Base-by-base conservation (phyloP, 2,329 filamentous ascomycete genomes). In the Sporothrix curviconia region DNA sequence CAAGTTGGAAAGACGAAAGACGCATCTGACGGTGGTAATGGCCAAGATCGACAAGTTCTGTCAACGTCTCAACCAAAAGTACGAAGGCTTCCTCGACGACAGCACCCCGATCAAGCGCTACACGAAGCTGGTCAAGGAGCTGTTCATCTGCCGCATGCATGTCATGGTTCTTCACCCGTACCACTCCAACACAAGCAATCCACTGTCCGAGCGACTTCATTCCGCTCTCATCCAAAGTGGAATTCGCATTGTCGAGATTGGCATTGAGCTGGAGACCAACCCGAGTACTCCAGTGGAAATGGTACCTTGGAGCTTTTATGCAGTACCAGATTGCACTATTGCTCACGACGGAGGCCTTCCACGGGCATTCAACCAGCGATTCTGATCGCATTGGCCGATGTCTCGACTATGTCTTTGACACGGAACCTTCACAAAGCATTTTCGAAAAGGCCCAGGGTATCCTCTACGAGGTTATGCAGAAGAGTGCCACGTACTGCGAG, bases 301-400 rank as follows among this genome's bases (percentile, higher is more conserved):
- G 88, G 88, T 90, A 90, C 63, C 66, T 74, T 12, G 85, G 86
- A 4, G 85, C 87, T 6, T 81, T 87, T 61, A 84, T 88, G 60
- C 87, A 90, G 66, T 89, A 85, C 67, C 87, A 90, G 65, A 78
- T 80, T 4, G 85, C 86, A 0, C 75, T 91, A 32, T 75, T 91
- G 1, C 73, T 92, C 22, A 76, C 89, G 7, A 79, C 82, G 22
- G 86, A 91, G 66, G 72, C 89, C 4, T 86, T 83, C 66, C 78
- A 79, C 76, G 78, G 40, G 80, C 83, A 0, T 72, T 78, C 55
- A 75, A 78, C 49, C 76, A 17, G 76, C 52, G 78, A 87, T 60
- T 82, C 83, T 2, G 77, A 80, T 24, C 79, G 86, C 8, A 86
- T 90, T 58, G 90, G 87, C 86, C 72, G 74, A 34, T 86, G 84